Evolutionary conservation across 306 rosid species (phyloP).

Genomic region (Abrus pulchellus): DNA sequence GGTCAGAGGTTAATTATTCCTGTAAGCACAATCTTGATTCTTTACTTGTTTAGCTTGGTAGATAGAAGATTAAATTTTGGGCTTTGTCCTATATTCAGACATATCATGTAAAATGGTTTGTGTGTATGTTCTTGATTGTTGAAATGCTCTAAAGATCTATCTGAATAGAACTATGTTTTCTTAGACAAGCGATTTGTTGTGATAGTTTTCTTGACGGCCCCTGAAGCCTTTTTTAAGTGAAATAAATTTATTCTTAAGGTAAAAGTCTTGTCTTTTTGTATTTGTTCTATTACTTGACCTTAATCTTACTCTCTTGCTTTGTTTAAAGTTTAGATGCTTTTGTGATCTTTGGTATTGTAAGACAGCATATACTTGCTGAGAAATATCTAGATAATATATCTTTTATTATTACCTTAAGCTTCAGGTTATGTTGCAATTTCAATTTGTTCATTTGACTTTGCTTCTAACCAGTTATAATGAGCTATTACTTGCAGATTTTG

Average conservation of each 20-base stretch:
- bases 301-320: constrained; percentile 4
- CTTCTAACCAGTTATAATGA: constrained; percentile 43
- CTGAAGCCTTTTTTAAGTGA: no score
- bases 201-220: constrained; percentile 1
- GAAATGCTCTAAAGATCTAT: constrained; percentile 11
- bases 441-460: constrained; percentile 24
- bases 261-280: neutral
- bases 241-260: neutral
- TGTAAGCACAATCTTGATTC: constrained; percentile 60
- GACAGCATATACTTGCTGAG: neutral
- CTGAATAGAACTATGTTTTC: constrained; percentile 17
- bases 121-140: constrained; percentile 3
- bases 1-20: constrained; percentile 92
- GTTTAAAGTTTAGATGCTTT: constrained; percentile 19
- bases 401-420: neutral
- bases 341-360: neutral
- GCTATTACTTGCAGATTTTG: constrained; percentile 74
- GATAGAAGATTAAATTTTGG: neutral
- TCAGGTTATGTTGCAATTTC: constrained; percentile 2
- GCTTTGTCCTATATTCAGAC: constrained; percentile 36
- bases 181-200: constrained; percentile 13
- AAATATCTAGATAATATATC: constrained; percentile 10
- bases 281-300: constrained; percentile 32
- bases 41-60: constrained; percentile 38
- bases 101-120: constrained; percentile 4